These are phyloP conservation scores for Aureobasidium vineae DNA, from an alignment of 2,329 filamentous ascomycete species.

Conservation along the genomic window DNA sequence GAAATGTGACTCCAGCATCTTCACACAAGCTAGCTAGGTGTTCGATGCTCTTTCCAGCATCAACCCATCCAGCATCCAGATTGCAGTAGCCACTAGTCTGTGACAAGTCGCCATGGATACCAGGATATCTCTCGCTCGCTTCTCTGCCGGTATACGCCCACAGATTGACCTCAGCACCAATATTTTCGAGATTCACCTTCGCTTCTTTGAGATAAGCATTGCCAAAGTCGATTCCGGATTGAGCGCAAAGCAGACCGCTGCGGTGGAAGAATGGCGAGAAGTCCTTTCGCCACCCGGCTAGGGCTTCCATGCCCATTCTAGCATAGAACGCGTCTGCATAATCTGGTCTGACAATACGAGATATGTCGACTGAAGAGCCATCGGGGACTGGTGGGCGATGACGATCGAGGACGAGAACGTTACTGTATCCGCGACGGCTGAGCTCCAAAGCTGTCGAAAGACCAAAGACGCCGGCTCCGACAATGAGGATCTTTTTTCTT, in stretches of 20 bases:
- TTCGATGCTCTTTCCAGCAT: neutral
- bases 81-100: constrained; percentile 7
- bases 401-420: constrained; percentile 33
- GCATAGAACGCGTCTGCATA: constrained; percentile 37
- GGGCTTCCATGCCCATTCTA: constrained; percentile 35
- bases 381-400: constrained; percentile 31
- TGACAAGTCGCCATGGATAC: constrained; percentile 2
- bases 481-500: constrained; percentile 26
- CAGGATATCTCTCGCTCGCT: neutral
- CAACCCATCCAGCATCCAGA: constrained; percentile 2
- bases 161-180: neutral
- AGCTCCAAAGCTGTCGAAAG: constrained; percentile 41
- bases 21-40: neutral
- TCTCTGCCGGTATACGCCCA: neutral
- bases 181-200: neutral
- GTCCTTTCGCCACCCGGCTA: neutral
- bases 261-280: neutral
- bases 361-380: constrained; percentile 41
- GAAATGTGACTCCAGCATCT: neutral
- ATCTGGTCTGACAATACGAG: constrained; percentile 42
- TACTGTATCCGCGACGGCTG: constrained; percentile 31
- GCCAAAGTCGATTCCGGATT: neutral
- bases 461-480: constrained; percentile 38
- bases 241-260: neutral
- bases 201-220: constrained; percentile 2